phyloP scores from a whole-genome alignment of 345 rosid genomes.

The Garcia nutans region DNA sequence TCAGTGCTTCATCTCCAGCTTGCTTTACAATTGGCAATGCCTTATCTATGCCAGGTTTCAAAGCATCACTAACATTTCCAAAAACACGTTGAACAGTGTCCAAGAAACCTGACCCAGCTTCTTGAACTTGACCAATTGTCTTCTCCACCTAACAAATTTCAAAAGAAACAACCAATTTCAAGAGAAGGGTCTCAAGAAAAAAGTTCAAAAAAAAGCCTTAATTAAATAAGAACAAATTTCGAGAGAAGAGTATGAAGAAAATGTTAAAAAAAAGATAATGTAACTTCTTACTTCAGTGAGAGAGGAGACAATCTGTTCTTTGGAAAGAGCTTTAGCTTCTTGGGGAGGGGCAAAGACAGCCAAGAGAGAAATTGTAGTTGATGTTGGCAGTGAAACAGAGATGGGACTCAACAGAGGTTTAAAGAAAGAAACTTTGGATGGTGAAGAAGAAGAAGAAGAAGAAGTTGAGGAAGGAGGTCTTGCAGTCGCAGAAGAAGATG shows the following conservation, averaged over 20 bases:
- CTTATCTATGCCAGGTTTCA: slow-evolving; percentile 76
- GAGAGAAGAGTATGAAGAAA: too few relatives aligned
- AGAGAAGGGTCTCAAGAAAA: background rate
- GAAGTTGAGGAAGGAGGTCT: slow-evolving; percentile 26
- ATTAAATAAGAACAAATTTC: too few relatives aligned
- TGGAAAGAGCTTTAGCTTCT: slow-evolving; percentile 72
- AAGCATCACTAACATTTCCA: slow-evolving; percentile 54
- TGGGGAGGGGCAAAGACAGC: slow-evolving; percentile 48
- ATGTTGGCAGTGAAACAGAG: slow-evolving; percentile 57
- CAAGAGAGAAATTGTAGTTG: slow-evolving; percentile 61
- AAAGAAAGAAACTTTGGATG: slow-evolving; percentile 28
- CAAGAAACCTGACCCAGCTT: slow-evolving; percentile 57
- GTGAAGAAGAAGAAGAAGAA: slow-evolving; percentile 27
- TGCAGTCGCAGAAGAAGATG: slow-evolving; percentile 38
- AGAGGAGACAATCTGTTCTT: slow-evolving; percentile 87
- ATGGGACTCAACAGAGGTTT: slow-evolving; percentile 41
- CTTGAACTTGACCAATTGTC: slow-evolving; percentile 72
- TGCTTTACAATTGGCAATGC: slow-evolving; percentile 67
- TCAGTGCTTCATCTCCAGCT: slow-evolving; percentile 79
- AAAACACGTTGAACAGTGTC: slow-evolving; percentile 60
- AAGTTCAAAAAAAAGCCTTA: too few relatives aligned
- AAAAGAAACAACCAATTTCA: slow-evolving; percentile 11
- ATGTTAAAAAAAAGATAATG: too few relatives aligned
- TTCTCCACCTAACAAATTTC: slow-evolving; percentile 64
- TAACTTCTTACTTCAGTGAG: slow-evolving; percentile 53